Percentiles rank a stretch among this genome's conserved stretches.
Conservation (phyloP, 352 stramenopile species). For the Phytopythium mirpurense region DNA sequence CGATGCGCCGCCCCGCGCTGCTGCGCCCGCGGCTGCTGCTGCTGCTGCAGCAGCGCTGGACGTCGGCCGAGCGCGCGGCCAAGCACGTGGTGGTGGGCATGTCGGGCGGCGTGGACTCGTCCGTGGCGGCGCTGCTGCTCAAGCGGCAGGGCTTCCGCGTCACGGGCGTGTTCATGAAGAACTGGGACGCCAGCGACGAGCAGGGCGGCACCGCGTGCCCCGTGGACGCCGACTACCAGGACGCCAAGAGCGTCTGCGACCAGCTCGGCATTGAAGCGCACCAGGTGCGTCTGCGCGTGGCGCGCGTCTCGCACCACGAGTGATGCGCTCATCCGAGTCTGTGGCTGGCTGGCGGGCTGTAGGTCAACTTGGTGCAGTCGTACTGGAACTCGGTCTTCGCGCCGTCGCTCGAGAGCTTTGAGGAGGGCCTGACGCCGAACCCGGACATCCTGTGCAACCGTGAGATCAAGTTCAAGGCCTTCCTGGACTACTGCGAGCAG, state of each 20-base stretch:
- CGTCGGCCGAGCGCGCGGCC: constrained; percentile 10
- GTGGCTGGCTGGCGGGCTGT: not conserved
- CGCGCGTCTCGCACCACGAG: no score
- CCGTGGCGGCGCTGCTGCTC: constrained; percentile 92
- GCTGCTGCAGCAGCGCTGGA: no score
- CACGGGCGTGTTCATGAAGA: constrained; percentile 98
- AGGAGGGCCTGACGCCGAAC: constrained; percentile 88
- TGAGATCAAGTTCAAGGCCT: constrained; percentile 98
- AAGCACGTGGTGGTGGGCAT: constrained; percentile 94
- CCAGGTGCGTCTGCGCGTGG: constrained; percentile 18
- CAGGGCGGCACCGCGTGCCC: constrained; percentile 77
- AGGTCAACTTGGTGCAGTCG: constrained; percentile 90
- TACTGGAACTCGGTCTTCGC: constrained; percentile 98
- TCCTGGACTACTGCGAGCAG: constrained; percentile 88
- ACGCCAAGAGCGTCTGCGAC: constrained; percentile 90
- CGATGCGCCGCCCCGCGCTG: not conserved
- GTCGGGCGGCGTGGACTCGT: constrained; percentile 98
- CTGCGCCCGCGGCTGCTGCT: not conserved
- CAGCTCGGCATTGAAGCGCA: constrained; percentile 89
- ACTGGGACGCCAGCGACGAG: constrained; percentile 96
- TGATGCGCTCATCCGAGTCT: no score
- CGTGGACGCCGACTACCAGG: constrained; percentile 89
- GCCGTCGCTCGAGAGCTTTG: constrained; percentile 91
- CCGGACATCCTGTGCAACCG: constrained; percentile 96
- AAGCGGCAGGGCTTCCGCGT: constrained; percentile 88